Base-by-base conservation (phyloP, 805 yeast species). In the Saccharomycopsis synnaedendra region DNA sequence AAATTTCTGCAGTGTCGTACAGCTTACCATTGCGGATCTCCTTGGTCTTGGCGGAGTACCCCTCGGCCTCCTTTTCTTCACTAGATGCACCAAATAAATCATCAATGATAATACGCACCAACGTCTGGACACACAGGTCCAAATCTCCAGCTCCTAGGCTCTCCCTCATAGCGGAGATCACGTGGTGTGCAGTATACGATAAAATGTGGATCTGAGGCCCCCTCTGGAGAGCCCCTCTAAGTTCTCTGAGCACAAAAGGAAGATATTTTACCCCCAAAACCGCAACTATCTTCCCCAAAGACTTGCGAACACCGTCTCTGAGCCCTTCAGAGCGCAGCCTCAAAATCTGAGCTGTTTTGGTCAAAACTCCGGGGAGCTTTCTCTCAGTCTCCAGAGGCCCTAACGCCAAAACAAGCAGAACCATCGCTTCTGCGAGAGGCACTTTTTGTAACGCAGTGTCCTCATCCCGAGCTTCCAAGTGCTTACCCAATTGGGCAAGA, bases 161-260 rank as follows among this genome's bases (percentile, higher is more conserved):
- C 4, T 63, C 68, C 4, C 66, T 61, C 54, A 85, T 64, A 5
- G 76, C 71, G 1, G 75, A 74, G 46, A 93, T 64, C 37, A 90
- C 64, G 43, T 79, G 70, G 63, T 93, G 96, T 4, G 86, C 76
- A 1, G 97, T 85, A 64, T 69, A 93, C 58, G 96, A 87, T 56
- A 93, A 74, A 50, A 93, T 87, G 64, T 93, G 98, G 46, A 88
- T 76, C 60, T 93, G 97, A 9, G 96, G 85, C 30, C 98, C 98
- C 59, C 94, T 72, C 4, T 82, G 73, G 46, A 90, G 69, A 0
- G 97, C 94, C 19, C 82, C 65, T 54, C 75, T 79, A 57, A 93
- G 70, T 60, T 93, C 97, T 49, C 75, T 75, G 29, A 93, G 65
- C 43, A 93, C 75, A 59, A 88, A 87, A 47, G 73, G 71, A 51